Percentiles rank a stretch among this genome's conserved stretches.
Conservation (phyloP, 495 filamentous ascomycete species). For the Elaphomyces granulatus region DNA sequence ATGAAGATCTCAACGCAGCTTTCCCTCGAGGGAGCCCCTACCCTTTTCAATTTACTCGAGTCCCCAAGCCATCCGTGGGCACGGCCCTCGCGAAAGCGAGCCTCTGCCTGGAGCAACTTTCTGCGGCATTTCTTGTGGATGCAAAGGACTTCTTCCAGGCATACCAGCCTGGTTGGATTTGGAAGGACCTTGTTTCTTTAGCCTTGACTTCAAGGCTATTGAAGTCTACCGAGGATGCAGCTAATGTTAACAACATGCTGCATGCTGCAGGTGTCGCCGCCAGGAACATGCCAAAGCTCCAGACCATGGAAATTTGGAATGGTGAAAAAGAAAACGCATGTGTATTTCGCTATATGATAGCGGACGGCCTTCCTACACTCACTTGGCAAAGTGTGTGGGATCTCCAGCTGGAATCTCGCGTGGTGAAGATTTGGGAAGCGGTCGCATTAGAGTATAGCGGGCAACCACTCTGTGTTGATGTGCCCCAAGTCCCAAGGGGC, state of each 20-base stretch:
- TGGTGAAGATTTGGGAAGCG: conserved; percentile 22
- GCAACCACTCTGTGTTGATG: conserved; percentile 1
- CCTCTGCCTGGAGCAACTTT: conserved; percentile 22
- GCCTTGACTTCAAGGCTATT: conserved; percentile 20
- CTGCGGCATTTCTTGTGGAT: conserved; percentile 23
- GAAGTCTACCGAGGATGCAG: conserved; percentile 10
- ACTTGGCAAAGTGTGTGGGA: conserved; percentile 25
- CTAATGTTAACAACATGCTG: conserved; percentile 18
- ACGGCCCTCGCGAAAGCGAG: too few species aligned
- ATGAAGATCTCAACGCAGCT: neutral
- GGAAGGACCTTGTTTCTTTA: conserved; percentile 18
- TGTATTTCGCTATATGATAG: conserved; percentile 21
- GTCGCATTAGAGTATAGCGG: conserved; percentile 15
- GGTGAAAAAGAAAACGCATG: conserved; percentile 20
- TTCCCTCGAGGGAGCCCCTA: conserved; percentile 6
- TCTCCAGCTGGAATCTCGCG: conserved; percentile 15
- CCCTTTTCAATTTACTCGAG: conserved; percentile 8
- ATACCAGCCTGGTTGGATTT: conserved; percentile 18
- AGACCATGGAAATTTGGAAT: conserved; percentile 30
- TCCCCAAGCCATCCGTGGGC: conserved; percentile 7
- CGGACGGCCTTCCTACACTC: conserved; percentile 13
- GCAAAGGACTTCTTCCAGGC: conserved; percentile 20
- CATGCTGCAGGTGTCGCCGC: conserved; percentile 18
- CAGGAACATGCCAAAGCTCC: conserved; percentile 21
- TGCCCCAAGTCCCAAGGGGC: neutral